These are phyloP conservation scores for Plasmodium chabaudi DNA, from an alignment of 169 alveolate species.

Conservation along the genomic window DNA sequence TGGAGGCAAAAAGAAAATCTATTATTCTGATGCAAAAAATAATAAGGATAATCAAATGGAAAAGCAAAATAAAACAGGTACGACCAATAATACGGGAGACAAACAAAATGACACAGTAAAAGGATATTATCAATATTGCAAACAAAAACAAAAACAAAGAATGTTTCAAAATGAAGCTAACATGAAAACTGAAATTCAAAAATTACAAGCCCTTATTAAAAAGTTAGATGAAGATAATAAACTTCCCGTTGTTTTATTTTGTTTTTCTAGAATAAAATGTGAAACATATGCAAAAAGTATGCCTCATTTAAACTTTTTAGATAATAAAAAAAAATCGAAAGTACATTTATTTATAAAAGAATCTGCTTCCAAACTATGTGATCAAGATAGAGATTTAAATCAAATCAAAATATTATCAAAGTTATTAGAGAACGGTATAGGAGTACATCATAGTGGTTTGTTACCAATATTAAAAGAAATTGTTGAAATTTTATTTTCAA, in stretches of 20 bases:
- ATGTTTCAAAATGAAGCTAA: slow-evolving; percentile 64
- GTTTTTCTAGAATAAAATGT: slow-evolving; percentile 94
- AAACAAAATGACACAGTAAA: not conserved
- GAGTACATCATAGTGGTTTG: slow-evolving; percentile 98
- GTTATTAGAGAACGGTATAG: slow-evolving; percentile 95
- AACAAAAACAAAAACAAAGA: slow-evolving; percentile 50
- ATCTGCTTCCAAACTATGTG: slow-evolving; percentile 86
- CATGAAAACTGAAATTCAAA: slow-evolving; percentile 88
- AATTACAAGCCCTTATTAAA: slow-evolving; percentile 84
- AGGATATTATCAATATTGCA: slow-evolving; percentile 64
- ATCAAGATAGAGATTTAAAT: slow-evolving; percentile 92
- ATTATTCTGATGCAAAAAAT: slow-evolving; percentile 9
- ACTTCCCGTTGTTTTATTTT: slow-evolving; percentile 97
- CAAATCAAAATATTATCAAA: slow-evolving; percentile 89
- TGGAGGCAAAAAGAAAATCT: not conserved
- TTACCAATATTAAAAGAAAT: slow-evolving; percentile 98
- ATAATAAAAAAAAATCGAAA: slow-evolving; percentile 88
- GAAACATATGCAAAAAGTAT: slow-evolving; percentile 91
- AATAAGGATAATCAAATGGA: not conserved
- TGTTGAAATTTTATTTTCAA: slow-evolving; percentile 97
- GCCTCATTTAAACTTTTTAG: slow-evolving; percentile 88
- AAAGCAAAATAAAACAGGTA: slow-evolving; percentile 3
- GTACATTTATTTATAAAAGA: slow-evolving; percentile 90
- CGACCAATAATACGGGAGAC: not conserved
- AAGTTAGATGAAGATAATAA: slow-evolving; percentile 88